Evolutionary conservation across 805 yeast species (phyloP).

Genomic region (Kazachstania psychrophila): DNA sequence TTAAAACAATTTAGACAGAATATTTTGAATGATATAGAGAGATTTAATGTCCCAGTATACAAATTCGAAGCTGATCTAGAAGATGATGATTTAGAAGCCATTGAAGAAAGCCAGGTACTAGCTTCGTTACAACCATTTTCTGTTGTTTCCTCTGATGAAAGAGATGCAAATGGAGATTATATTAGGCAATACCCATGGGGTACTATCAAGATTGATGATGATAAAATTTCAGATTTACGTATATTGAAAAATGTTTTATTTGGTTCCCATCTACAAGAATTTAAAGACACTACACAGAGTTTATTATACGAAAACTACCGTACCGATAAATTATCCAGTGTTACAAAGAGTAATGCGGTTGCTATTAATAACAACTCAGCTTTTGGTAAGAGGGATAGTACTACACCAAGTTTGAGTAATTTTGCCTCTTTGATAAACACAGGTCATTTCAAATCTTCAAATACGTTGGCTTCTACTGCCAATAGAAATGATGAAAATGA

Average conservation of each 20-base stretch:
- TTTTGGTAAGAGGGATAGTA: constrained; percentile 20
- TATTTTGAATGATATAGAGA: constrained; percentile 53
- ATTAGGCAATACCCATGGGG: constrained; percentile 79
- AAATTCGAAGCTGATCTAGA: constrained; percentile 64
- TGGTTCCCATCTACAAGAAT: constrained; percentile 76
- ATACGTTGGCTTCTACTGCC: constrained; percentile 21
- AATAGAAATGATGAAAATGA: constrained; percentile 10
- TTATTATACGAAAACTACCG: constrained; percentile 70
- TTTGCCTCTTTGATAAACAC: constrained; percentile 30
- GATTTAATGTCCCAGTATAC: constrained; percentile 62
- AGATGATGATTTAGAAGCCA: constrained; percentile 60
- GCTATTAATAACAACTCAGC: constrained; percentile 5
- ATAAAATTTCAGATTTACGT: constrained; percentile 43
- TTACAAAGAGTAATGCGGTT: constrained; percentile 29
- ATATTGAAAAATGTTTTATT: constrained; percentile 58
- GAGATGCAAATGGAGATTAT: constrained; percentile 46
- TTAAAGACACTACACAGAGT: constrained; percentile 72
- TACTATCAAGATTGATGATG: constrained; percentile 34
- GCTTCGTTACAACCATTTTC: constrained; percentile 70
- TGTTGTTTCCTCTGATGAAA: constrained; percentile 54
- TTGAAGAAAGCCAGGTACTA: constrained; percentile 57
- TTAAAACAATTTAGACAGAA: constrained; percentile 49
- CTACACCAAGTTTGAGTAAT: constrained; percentile 31
- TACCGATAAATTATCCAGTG: constrained; percentile 61
- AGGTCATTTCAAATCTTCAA: constrained; percentile 28